Evolutionary conservation across 2,329 filamentous ascomycete species (phyloP).

Genomic region (Hymenoscyphus fructigenus): DNA sequence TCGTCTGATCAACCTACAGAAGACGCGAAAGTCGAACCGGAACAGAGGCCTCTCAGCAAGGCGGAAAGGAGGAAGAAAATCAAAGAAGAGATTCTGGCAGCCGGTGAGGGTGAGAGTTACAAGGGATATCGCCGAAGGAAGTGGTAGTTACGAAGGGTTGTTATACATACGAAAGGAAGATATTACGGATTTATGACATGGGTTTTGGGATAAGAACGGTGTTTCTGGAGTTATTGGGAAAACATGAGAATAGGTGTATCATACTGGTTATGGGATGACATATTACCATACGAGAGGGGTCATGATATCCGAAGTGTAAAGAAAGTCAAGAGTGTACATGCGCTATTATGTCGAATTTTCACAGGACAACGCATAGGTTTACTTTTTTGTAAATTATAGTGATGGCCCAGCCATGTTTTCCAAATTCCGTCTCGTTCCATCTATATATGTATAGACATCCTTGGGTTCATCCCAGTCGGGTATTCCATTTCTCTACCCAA

Average conservation of each 20-base stretch:
- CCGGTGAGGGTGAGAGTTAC: conserved; percentile 41
- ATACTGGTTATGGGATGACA: background rate
- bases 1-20: background rate
- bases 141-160: conserved; percentile 8
- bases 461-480: background rate
- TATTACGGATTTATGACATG: background rate
- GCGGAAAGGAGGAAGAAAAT: conserved; percentile 52
- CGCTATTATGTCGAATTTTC: background rate
- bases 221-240: background rate
- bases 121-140: conserved; percentile 54
- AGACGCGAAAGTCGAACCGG: background rate
- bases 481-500: background rate
- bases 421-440: background rate
- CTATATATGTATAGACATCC: background rate
- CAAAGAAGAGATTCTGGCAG: conserved; percentile 52
- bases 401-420: background rate
- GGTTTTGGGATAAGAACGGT: background rate
- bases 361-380: background rate
- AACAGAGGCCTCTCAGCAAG: conserved; percentile 28
- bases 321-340: background rate
- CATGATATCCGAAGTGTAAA: background rate
- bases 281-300: background rate
- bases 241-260: background rate
- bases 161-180: background rate
- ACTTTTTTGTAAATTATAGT: background rate